Percentiles rank a stretch among this genome's conserved stretches.
phyloP scores from a whole-genome alignment of 139 green algal genomes.

The Pseudopediastrum boryanum region DNA sequence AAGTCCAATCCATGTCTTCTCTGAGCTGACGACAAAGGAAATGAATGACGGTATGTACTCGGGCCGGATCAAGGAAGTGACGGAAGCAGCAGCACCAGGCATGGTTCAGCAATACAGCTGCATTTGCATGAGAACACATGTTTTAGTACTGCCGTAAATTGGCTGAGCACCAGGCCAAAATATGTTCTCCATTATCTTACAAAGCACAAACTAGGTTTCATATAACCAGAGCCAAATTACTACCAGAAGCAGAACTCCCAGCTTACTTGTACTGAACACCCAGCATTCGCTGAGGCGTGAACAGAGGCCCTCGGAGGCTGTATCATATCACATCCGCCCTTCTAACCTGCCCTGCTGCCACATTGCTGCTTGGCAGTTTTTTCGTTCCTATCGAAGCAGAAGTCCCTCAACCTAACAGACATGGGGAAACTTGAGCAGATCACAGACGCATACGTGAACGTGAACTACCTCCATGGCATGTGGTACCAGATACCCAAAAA shows the following conservation, averaged over 20 bases:
- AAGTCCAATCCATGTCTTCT: conserved; percentile 24
- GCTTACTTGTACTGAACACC: too few relatives aligned
- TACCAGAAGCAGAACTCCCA: too few relatives aligned
- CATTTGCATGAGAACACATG: background rate
- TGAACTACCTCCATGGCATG: conserved; percentile 36
- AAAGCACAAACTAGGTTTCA: too few relatives aligned
- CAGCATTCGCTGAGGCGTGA: background rate
- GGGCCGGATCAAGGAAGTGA: background rate
- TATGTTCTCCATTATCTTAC: too few relatives aligned
- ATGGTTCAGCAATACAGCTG: background rate
- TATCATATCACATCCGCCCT: background rate
- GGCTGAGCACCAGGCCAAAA: too few relatives aligned
- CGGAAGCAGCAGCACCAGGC: background rate
- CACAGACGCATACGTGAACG: background rate
- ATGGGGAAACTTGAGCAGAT: background rate
- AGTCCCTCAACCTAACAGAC: conserved; percentile 9
- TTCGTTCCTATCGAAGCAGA: conserved; percentile 4
- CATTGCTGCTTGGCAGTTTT: conserved; percentile 9
- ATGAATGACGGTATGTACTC: background rate
- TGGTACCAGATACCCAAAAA: conserved; percentile 31
- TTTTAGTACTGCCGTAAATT: too few relatives aligned
- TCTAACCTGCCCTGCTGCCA: background rate
- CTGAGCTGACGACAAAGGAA: conserved; percentile 14
- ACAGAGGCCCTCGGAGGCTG: too few relatives aligned
- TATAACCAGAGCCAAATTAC: too few relatives aligned